phyloP scores from a whole-genome alignment of 2,329 filamentous ascomycete genomes.

The Fusarium tuaranense region DNA sequence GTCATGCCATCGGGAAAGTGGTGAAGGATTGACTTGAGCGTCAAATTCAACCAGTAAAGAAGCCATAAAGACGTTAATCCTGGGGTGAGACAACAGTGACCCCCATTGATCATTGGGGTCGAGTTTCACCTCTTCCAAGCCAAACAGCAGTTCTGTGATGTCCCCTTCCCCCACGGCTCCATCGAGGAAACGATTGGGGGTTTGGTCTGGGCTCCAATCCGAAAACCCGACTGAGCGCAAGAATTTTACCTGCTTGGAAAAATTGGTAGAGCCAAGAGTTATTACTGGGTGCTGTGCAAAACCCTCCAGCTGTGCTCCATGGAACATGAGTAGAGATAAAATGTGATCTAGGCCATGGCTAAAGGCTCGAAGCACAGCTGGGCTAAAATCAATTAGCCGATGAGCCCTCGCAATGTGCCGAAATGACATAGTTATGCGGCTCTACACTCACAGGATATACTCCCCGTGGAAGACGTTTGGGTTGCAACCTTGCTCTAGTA shows the following conservation, averaged over 20 bases:
- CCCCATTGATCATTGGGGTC: neutral
- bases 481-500: neutral
- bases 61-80: neutral
- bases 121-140: neutral
- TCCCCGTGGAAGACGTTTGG: neutral
- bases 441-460: fast-evolving
- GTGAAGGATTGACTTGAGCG: neutral
- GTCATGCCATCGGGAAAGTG: fast-evolving
- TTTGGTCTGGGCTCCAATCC: neutral
- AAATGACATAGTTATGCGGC: neutral
- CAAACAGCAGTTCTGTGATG: neutral
- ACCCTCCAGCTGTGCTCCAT: neutral
- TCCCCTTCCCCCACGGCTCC: neutral
- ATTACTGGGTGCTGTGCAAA: neutral
- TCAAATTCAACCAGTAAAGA: neutral
- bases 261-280: fast-evolving
- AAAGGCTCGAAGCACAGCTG: neutral
- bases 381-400: neutral
- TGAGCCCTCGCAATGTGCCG: neutral
- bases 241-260: neutral
- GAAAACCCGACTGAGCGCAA: neutral
- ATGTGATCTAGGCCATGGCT: fast-evolving
- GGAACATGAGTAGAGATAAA: neutral
- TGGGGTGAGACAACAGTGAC: neutral
- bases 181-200: neutral